Base-by-base conservation (phyloP, 805 yeast genomes). In the Candida ortonii region DNA sequence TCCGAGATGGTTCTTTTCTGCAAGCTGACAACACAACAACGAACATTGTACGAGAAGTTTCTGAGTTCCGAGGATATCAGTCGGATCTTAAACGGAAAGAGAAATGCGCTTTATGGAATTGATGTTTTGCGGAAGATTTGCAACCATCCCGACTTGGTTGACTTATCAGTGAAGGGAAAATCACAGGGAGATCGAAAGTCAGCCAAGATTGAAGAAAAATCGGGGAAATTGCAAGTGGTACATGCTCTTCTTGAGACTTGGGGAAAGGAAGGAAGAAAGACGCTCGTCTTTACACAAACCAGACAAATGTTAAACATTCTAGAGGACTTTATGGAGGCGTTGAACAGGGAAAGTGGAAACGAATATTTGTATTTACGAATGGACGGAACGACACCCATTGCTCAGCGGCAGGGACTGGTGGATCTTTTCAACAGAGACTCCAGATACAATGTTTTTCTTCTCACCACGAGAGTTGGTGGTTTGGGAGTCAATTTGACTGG, bases 381-480 rank as follows among this genome's bases (percentile, higher is more conserved):
- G 98, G 97, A 93, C 58, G 98, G 98, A 1, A 69, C 89, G 0
- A 93, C 97, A 0, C 80, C 85, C 0, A 88, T 93, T 36, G 71
- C 75, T 0, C 70, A 64, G 22, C 64, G 98, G 19, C 98, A 93
- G 54, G 59, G 59, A 9, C 67, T 93, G 37, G 96, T 93, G 11
- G 96, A 89, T 55, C 48, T 65, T 11, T 93, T 87, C 61, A 93
- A 93, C 53, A 68, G 64, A 11, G 78, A 80, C 43, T 65, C 70
- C 1, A 53, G 61, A 19, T 74, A 74, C 38, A 63, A 70, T 30
- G 74, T 93, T 2, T 93, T 93, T 55, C 59, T 93, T 15, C 64
- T 93, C 23, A 93, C 98, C 0, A 93, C 98, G 0, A 76, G 90
- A 51, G 98, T 93, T 6, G 98, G 98, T 14, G 98, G 98, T 0